These are phyloP conservation scores for Lithocarpus polystachyus DNA, from an alignment of 306 rosid genomes.

Conservation along the genomic window DNA sequence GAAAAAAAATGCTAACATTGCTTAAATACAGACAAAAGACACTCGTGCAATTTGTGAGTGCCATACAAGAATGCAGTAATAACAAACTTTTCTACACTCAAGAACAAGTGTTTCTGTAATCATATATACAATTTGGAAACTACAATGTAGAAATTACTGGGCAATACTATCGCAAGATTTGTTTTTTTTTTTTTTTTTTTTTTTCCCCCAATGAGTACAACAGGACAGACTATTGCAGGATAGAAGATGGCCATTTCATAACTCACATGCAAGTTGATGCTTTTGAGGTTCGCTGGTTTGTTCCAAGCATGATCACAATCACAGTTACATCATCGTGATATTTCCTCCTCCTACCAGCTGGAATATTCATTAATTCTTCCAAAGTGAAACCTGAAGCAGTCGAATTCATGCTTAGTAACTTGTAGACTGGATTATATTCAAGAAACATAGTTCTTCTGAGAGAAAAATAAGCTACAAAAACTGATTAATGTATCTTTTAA, in stretches of 20 bases:
- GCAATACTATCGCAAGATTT: not conserved
- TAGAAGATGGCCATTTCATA: constrained; percentile 14
- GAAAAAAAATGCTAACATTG: not conserved
- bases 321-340: constrained; percentile 97
- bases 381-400: constrained; percentile 67
- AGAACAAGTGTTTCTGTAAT: constrained; percentile 1
- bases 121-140: constrained; percentile 25
- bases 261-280: constrained; percentile 67
- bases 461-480: not conserved
- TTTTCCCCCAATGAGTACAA: not conserved
- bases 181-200: not conserved
- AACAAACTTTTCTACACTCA: not conserved
- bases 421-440: not conserved
- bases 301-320: constrained; percentile 80
- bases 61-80: constrained; percentile 11
- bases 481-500: not conserved
- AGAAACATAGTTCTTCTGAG: not conserved
- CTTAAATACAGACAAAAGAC: not conserved
- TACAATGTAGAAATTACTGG: not conserved
- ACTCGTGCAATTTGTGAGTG: not conserved
- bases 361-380: constrained; percentile 89
- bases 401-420: not conserved
- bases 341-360: constrained; percentile 90
- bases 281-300: constrained; percentile 85
- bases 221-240: constrained; percentile 3